phyloP scores from a whole-genome alignment of 2,329 filamentous ascomycete species.

The Phaeosphaeriaceae sp. region DNA sequence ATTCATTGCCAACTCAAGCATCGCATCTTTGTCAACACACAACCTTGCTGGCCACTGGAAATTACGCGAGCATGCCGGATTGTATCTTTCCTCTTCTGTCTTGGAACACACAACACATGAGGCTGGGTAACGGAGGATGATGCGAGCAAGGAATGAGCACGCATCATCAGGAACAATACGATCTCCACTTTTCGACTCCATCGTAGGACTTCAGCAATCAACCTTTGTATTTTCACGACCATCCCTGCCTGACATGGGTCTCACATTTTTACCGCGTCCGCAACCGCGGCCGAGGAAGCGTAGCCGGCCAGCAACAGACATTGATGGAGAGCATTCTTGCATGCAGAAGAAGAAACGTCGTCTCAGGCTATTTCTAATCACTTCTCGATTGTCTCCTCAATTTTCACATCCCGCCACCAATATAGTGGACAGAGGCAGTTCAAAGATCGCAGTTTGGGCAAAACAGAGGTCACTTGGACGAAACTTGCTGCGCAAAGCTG shows the following conservation, averaged over 20 bases:
- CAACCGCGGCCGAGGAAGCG: conserved; percentile 56
- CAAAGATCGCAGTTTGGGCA: conserved; percentile 56
- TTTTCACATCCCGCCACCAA: conserved; percentile 74
- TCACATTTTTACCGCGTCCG: conserved; percentile 43
- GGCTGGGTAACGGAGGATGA: conserved; percentile 41
- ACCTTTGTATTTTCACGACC: conserved; percentile 45
- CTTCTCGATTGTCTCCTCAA: conserved; percentile 72
- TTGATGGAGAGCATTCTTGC: conserved; percentile 62
- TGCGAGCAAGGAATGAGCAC: conserved; percentile 20
- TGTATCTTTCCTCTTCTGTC: conserved; percentile 20
- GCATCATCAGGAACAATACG: conserved; percentile 15
- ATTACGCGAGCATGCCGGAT: conserved; percentile 38
- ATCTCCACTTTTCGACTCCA: conserved; percentile 12
- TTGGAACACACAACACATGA: conserved; percentile 35
- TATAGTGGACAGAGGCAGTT: conserved; percentile 68
- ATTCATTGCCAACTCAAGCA: conserved; percentile 5
- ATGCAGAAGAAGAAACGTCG: conserved; percentile 70
- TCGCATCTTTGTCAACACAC: not conserved
- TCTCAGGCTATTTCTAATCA: conserved; percentile 67
- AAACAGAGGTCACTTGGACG: conserved; percentile 56
- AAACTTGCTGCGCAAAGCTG: conserved; percentile 68
- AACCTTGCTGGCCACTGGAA: not conserved
- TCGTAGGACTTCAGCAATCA: conserved; percentile 10
- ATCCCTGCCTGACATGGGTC: conserved; percentile 35
- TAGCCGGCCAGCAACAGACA: conserved; percentile 61